Conservation (phyloP, 2,329 filamentous ascomycete species). For the Verruconis gallopava region DNA sequence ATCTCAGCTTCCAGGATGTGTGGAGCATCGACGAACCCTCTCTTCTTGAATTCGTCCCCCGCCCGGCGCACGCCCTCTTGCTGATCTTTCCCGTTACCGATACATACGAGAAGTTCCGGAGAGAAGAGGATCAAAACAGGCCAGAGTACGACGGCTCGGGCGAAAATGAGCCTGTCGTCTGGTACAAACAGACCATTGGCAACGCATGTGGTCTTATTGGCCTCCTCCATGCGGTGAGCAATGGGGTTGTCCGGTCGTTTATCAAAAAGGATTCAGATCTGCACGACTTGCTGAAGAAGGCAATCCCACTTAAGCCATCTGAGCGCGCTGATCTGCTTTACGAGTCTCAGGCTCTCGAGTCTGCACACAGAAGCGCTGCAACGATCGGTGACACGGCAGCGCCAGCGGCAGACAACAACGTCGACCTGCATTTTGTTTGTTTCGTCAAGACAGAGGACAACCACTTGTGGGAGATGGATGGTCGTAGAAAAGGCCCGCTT, state of each 20-base stretch:
- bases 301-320: constrained; percentile 54
- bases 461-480: constrained; percentile 69
- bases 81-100: constrained; percentile 81
- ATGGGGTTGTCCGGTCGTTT: constrained; percentile 55
- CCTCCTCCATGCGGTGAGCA: constrained; percentile 67
- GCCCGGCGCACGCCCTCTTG: constrained; percentile 75
- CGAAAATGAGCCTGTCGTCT: constrained; percentile 61
- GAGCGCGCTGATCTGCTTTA: constrained; percentile 66
- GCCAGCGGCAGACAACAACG: constrained; percentile 61
- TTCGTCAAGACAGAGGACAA: constrained; percentile 69
- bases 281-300: constrained; percentile 51
- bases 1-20: constrained; percentile 75
- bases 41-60: constrained; percentile 74
- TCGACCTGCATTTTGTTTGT: constrained; percentile 94
- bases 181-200: constrained; percentile 90
- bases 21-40: constrained; percentile 80
- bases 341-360: constrained; percentile 59
- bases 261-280: constrained; percentile 46
- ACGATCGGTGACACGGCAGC: constrained; percentile 64
- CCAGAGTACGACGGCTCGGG: constrained; percentile 57
- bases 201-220: constrained; percentile 91
- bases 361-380: constrained; percentile 67
- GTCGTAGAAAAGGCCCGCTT: constrained; percentile 57
- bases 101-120: constrained; percentile 64
- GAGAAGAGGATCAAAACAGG: constrained; percentile 54